These are phyloP conservation scores for Heliophila coronopifolia DNA, from an alignment of 441 rosid species.

Conservation along the genomic window DNA sequence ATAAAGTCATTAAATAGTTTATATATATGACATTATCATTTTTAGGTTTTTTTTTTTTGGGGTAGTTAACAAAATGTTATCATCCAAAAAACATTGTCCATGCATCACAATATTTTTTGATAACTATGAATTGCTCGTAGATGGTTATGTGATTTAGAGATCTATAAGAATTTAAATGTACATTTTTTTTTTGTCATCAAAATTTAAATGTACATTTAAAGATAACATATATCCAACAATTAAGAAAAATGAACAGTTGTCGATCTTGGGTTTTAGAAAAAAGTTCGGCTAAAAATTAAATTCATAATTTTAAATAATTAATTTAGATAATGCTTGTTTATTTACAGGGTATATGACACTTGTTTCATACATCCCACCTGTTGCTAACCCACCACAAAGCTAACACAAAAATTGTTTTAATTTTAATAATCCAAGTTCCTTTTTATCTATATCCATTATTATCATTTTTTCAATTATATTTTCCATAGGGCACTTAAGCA, in stretches of 20 bases:
- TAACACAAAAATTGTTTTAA: background rate
- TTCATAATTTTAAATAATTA: background rate
- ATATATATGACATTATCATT: too few relatives aligned
- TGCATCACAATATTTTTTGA: too few relatives aligned
- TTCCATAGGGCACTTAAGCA: background rate
- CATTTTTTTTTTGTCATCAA: too few relatives aligned
- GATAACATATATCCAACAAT: background rate
- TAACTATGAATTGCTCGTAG: too few relatives aligned
- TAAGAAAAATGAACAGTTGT: background rate
- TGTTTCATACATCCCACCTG: conserved; percentile 4
- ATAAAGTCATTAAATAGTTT: too few relatives aligned
- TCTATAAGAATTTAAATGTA: too few relatives aligned
- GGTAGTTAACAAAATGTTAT: too few relatives aligned
- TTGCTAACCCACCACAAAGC: conserved; percentile 10
- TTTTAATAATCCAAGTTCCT: background rate
- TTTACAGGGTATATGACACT: background rate
- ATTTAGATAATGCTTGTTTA: background rate
- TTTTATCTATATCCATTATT: conserved; percentile 8
- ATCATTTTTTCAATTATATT: background rate
- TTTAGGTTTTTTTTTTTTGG: too few relatives aligned
- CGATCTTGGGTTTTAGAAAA: background rate
- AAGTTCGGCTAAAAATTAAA: background rate
- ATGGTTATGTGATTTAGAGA: too few relatives aligned
- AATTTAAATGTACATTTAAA: too few relatives aligned
- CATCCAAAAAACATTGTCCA: too few relatives aligned